phyloP scores from a whole-genome alignment of 2,329 filamentous ascomycete species.

The Cercospora berteroae region DNA sequence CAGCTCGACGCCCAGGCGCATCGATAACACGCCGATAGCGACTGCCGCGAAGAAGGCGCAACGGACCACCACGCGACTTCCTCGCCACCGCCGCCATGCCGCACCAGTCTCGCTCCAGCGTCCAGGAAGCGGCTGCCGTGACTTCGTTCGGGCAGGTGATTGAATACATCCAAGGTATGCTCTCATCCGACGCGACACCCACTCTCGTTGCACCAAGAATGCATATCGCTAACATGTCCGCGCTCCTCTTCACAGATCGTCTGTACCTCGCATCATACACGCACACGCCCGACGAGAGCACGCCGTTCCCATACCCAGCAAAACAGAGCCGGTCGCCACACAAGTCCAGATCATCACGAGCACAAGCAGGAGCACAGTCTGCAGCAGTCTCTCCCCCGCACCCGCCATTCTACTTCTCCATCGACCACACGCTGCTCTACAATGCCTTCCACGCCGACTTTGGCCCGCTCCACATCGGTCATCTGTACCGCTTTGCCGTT shows the following conservation, averaged over 20 bases:
- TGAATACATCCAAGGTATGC: conserved; percentile 85
- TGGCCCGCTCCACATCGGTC: conserved; percentile 93
- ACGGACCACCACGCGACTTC: neutral
- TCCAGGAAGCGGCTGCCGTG: conserved; percentile 34
- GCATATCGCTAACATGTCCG: conserved; percentile 30
- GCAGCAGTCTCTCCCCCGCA: conserved; percentile 43
- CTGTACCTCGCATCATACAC: conserved; percentile 93
- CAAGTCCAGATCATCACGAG: conserved; percentile 66
- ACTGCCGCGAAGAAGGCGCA: conserved; percentile 1
- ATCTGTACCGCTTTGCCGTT: conserved; percentile 93
- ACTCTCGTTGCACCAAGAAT: neutral
- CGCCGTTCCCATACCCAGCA: conserved; percentile 78
- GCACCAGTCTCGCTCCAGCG: conserved; percentile 30
- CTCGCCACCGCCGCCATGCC: conserved; percentile 29
- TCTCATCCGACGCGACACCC: neutral
- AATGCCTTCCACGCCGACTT: conserved; percentile 99
- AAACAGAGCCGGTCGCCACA: conserved; percentile 63
- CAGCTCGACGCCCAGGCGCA: neutral
- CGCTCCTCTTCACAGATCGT: conserved; percentile 63
- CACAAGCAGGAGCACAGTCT: conserved; percentile 57
- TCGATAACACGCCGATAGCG: neutral
- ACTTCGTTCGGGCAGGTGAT: conserved; percentile 81
- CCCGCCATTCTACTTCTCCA: conserved; percentile 87
- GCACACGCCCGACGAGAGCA: conserved; percentile 74
- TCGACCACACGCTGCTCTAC: conserved; percentile 81